These are phyloP conservation scores for Nicotiana obtusifolia DNA, from an alignment of 257 asterid genomes.

Conservation along the genomic window DNA sequence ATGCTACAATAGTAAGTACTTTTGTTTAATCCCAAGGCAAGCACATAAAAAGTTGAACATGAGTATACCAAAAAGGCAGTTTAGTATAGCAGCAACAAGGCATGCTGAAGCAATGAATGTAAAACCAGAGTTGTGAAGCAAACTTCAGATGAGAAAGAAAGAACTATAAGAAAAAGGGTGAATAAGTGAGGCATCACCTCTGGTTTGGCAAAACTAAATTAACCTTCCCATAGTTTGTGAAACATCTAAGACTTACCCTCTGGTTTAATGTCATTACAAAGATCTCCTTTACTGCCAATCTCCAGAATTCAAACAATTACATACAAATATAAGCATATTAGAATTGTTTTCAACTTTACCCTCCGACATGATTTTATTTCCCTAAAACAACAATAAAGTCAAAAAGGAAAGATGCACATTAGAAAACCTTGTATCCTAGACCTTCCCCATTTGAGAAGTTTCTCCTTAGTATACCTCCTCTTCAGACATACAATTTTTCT, in stretches of 20 bases:
- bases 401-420: neutral
- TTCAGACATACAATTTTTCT: neutral
- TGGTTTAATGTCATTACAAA: neutral
- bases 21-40: neutral
- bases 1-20: neutral
- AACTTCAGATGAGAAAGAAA: neutral
- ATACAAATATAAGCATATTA: neutral
- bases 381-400: neutral
- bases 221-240: neutral
- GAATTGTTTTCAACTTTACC: neutral
- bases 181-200: neutral
- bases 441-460: neutral
- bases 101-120: neutral
- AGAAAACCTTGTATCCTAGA: neutral
- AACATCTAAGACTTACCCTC: neutral
- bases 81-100: neutral
- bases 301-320: neutral
- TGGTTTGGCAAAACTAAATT: neutral
- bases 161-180: neutral
- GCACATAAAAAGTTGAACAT: neutral
- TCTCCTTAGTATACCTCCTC: neutral
- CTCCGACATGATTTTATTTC: too few species aligned
- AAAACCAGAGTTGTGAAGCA: neutral
- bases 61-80: neutral
- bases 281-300: neutral